Conservation (phyloP, 2,329 filamentous ascomycete genomes). For the Botryotinia globosa region DNA sequence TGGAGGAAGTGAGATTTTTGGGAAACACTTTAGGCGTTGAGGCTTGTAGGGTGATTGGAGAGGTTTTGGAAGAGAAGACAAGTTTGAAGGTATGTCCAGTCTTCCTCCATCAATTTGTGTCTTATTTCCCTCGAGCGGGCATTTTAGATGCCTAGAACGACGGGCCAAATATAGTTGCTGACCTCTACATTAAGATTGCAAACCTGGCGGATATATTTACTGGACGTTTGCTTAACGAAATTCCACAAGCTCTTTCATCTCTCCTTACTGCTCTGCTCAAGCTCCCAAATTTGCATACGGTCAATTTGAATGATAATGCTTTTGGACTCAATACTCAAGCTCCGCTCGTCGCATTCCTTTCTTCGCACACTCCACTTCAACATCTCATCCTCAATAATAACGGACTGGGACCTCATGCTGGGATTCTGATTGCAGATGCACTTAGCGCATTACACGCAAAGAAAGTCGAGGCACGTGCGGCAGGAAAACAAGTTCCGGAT, state of each 20-base stretch:
- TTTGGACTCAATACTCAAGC: slow-evolving; percentile 95
- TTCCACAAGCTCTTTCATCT: slow-evolving; percentile 81
- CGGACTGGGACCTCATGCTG: slow-evolving; percentile 87
- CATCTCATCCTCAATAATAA: slow-evolving; percentile 99
- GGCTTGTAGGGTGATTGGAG: slow-evolving; percentile 80
- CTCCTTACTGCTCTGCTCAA: slow-evolving; percentile 85
- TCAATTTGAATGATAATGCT: slow-evolving; percentile 97
- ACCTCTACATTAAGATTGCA: slow-evolving; percentile 55
- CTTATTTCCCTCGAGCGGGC: neutral
- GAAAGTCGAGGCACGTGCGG: slow-evolving; percentile 74
- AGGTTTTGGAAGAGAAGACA: slow-evolving; percentile 81
- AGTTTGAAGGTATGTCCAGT: slow-evolving; percentile 61
- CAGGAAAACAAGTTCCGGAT: slow-evolving; percentile 69
- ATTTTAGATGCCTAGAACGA: neutral
- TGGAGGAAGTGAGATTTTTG: slow-evolving; percentile 81
- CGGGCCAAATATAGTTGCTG: neutral
- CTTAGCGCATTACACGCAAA: slow-evolving; percentile 78
- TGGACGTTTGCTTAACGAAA: slow-evolving; percentile 86
- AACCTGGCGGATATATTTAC: slow-evolving; percentile 99
- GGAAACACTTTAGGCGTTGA: slow-evolving; percentile 92
- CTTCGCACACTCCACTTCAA: slow-evolving; percentile 82
- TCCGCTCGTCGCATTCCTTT: slow-evolving; percentile 87
- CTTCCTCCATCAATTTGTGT: neutral
- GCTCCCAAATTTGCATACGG: slow-evolving; percentile 79
- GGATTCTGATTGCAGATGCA: slow-evolving; percentile 83